Evolutionary conservation across 768 basidiomycete species (phyloP).

Genomic region (Phlebiopsis flavidoalba): DNA sequence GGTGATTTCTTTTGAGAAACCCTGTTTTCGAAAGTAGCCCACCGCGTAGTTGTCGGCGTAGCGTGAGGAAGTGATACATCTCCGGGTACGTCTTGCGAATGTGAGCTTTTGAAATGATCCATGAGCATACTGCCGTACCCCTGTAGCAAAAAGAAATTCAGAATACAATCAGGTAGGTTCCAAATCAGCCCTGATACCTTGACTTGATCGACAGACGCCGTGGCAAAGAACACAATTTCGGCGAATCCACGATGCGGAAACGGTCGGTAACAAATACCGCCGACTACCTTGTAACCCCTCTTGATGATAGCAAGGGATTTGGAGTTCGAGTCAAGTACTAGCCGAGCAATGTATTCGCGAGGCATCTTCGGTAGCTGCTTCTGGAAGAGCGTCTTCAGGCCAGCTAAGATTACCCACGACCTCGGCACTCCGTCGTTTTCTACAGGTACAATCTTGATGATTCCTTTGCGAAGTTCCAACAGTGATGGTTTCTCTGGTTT

Average conservation of each 20-base stretch:
- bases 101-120: constrained; percentile 96
- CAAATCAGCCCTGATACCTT: constrained; percentile 52
- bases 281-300: constrained; percentile 91
- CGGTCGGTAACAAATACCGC: constrained; percentile 95
- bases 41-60: constrained; percentile 99
- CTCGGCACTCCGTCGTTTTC: constrained; percentile 75
- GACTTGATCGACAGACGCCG: constrained; percentile 93
- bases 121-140: constrained; percentile 98
- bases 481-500: constrained; percentile 75
- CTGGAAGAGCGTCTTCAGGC: constrained; percentile 96
- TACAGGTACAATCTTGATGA: constrained; percentile 81
- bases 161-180: neutral
- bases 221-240: constrained; percentile 98
- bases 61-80: constrained; percentile 93
- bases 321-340: constrained; percentile 93
- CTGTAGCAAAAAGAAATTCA: constrained; percentile 39
- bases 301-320: constrained; percentile 92
- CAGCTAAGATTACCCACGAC: constrained; percentile 82
- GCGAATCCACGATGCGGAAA: constrained; percentile 94
- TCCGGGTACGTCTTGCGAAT: constrained; percentile 76
- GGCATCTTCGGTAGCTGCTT: constrained; percentile 99
- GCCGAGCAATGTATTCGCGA: constrained; percentile 92
- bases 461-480: constrained; percentile 72
- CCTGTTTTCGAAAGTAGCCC: constrained; percentile 99
- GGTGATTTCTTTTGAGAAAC: constrained; percentile 95